phyloP scores from a whole-genome alignment of 2,329 filamentous ascomycete species.

The Clarireedia homoeocarpa region DNA sequence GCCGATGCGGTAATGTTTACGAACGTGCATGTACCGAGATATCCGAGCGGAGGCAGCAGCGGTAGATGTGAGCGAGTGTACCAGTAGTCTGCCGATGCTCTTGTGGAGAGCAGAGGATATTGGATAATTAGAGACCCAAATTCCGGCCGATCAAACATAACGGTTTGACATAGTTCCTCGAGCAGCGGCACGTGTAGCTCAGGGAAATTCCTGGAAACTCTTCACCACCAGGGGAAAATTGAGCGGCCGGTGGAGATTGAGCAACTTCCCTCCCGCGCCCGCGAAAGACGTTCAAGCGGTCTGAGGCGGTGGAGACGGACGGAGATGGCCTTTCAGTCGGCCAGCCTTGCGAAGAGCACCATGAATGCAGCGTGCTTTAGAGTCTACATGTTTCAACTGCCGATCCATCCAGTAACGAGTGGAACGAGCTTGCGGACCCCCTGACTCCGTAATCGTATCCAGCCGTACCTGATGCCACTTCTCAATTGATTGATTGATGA shows the following conservation, averaged over 20 bases:
- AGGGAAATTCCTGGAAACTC: conserved; percentile 4
- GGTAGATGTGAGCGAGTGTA: neutral
- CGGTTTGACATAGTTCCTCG: neutral
- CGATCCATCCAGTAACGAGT: neutral
- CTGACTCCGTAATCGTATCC: neutral
- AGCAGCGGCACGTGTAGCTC: conserved; percentile 1
- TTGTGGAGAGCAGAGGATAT: neutral
- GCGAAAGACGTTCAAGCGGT: neutral
- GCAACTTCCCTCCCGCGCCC: neutral
- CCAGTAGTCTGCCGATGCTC: no score
- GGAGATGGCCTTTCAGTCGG: neutral
- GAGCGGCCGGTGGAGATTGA: neutral
- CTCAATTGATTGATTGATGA: no score
- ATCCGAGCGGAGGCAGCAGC: neutral
- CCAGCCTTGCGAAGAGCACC: neutral
- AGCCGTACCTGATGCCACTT: no score
- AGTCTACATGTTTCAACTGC: neutral
- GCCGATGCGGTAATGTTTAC: conserved; percentile 1
- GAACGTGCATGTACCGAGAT: neutral
- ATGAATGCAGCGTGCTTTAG: neutral
- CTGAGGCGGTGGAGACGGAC: neutral
- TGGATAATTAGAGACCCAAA: no score
- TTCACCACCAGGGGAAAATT: neutral
- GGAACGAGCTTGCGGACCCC: neutral
- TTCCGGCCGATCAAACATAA: neutral